Conservation (phyloP, 352 stramenopile species). For the Phytopythium helicoides region DNA sequence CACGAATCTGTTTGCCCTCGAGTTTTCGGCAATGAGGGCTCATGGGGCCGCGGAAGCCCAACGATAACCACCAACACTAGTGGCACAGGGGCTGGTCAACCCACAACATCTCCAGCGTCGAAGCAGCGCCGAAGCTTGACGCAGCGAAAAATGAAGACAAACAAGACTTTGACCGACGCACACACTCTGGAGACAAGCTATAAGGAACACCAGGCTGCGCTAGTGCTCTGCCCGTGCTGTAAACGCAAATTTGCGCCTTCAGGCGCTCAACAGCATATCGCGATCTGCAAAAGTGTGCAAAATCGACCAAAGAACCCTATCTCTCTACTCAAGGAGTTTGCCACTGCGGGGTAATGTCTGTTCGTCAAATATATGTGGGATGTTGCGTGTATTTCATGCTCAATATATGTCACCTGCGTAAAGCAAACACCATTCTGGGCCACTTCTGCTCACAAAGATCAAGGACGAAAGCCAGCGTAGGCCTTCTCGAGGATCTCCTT, state of each 20-base stretch:
- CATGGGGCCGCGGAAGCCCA: constrained; percentile 60
- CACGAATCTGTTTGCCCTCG: constrained; percentile 79
- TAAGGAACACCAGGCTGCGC: constrained; percentile 72
- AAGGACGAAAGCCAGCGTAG: constrained; percentile 85
- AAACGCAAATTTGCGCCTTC: constrained; percentile 78
- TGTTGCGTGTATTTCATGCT: no score
- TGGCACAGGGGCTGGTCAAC: neutral
- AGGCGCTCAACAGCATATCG: constrained; percentile 81
- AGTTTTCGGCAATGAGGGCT: constrained; percentile 73
- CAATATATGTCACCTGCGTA: no score
- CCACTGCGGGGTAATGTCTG: constrained; percentile 48
- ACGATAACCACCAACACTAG: constrained; percentile 8
- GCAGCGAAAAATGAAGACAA: constrained; percentile 1
- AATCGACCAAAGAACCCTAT: constrained; percentile 76
- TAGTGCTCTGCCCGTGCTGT: constrained; percentile 82
- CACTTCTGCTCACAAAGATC: constrained; percentile 7
- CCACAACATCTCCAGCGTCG: constrained; percentile 5
- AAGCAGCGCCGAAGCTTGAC: constrained; percentile 1
- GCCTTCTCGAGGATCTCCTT: constrained; percentile 95
- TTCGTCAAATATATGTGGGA: no score
- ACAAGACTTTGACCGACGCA: constrained; percentile 36
- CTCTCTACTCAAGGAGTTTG: constrained; percentile 63
- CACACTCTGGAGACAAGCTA: constrained; percentile 70
- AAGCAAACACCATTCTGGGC: no score
- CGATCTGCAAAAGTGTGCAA: constrained; percentile 81